phyloP scores from a whole-genome alignment of 805 yeast species.

The Hanseniaspora valbyensis region DNA sequence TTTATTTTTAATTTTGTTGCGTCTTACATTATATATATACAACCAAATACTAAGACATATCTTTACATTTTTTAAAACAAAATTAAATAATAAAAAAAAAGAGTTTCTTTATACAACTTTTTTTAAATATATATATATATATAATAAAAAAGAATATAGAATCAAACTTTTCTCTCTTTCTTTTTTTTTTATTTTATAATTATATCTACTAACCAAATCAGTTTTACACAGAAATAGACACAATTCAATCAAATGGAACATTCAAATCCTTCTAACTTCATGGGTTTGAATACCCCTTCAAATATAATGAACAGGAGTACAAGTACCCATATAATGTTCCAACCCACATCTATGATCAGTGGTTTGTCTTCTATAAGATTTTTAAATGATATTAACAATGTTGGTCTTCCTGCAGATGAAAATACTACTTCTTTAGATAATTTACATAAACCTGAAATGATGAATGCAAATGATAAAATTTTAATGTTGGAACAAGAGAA shows the following conservation, averaged over 20 bases:
- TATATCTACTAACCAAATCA: not conserved
- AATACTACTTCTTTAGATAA: not conserved
- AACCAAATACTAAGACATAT: too few relatives aligned
- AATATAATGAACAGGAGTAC: not conserved
- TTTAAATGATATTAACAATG: not conserved
- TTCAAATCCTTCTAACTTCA: not conserved
- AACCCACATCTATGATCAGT: slow-evolving; percentile 4
- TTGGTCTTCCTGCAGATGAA: not conserved
- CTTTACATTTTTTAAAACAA: too few relatives aligned
- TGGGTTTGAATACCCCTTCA: not conserved
- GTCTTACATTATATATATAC: too few relatives aligned
- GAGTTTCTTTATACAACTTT: too few relatives aligned
- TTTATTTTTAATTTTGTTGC: too few relatives aligned
- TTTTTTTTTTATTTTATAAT: too few relatives aligned
- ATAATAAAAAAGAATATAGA: too few relatives aligned
- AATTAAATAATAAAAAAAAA: too few relatives aligned
- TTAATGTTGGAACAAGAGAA: not conserved
- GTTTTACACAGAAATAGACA: too few relatives aligned
- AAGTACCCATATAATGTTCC: not conserved
- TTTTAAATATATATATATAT: too few relatives aligned
- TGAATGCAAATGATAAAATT: not conserved
- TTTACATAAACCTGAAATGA: not conserved
- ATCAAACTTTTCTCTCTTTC: too few relatives aligned
- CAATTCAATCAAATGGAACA: not conserved
- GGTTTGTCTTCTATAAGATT: slow-evolving; percentile 2